These are phyloP conservation scores for Areca catechu DNA, from an alignment of 176 grass and related monocot species.

Conservation along the genomic window DNA sequence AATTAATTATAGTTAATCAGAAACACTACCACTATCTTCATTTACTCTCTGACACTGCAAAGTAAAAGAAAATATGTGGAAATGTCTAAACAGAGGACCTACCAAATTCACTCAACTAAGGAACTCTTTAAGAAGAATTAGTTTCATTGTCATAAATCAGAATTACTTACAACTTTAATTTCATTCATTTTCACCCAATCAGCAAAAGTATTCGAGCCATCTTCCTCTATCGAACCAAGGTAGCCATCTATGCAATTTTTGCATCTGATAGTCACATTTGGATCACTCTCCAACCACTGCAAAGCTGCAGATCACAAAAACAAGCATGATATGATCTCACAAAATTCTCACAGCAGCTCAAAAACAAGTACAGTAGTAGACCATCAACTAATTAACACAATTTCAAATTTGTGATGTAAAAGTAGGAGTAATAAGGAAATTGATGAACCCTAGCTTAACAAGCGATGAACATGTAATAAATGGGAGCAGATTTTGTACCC, in stretches of 20 bases:
- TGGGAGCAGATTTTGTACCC: constrained; percentile 24
- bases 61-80: too few species aligned
- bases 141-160: not conserved
- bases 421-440: too few species aligned
- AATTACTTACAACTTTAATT: constrained; percentile 62
- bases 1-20: not conserved
- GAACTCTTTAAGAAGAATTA: not conserved
- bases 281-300: constrained; percentile 74
- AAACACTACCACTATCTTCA: not conserved
- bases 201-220: constrained; percentile 69
- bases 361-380: too few species aligned
- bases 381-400: too few species aligned
- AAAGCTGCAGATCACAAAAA: constrained; percentile 42
- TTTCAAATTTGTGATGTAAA: too few species aligned
- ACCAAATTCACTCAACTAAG: not conserved
- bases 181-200: constrained; percentile 61
- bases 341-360: not conserved
- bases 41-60: too few species aligned
- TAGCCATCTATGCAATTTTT: constrained; percentile 86
- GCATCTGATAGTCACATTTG: constrained; percentile 59
- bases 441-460: not conserved
- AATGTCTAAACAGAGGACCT: not conserved
- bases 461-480: not conserved
- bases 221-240: constrained; percentile 52
- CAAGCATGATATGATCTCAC: not conserved